Percentiles rank a stretch among this genome's conserved stretches.
These are phyloP conservation scores for Parathielavia hyrcaniae DNA, from an alignment of 495 filamentous ascomycete species.

Conservation along the genomic window DNA sequence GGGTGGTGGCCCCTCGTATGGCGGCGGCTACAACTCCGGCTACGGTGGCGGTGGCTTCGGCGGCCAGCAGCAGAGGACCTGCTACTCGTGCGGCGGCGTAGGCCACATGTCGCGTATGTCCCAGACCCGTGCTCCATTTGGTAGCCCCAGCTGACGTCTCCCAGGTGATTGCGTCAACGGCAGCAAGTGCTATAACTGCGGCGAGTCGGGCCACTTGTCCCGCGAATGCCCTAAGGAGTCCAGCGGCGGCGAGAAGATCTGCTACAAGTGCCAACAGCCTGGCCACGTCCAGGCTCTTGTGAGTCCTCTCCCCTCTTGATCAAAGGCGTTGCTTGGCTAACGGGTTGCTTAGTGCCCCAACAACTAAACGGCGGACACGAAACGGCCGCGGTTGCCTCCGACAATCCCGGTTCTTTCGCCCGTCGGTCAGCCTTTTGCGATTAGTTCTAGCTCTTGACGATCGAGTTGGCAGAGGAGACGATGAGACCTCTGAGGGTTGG, in stretches of 20 bases:
- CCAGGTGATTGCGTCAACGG: conserved; percentile 88
- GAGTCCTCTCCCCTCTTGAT: too few relatives aligned
- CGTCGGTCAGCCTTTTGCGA: conserved; percentile 22
- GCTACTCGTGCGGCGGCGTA: conserved; percentile 81
- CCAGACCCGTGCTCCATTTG: not conserved
- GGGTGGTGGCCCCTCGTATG: conserved; percentile 40
- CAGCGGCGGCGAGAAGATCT: conserved; percentile 76
- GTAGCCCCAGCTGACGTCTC: conserved; percentile 14
- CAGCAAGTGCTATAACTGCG: conserved; percentile 99
- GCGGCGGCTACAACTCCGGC: conserved; percentile 32
- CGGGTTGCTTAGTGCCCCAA: conserved; percentile 91
- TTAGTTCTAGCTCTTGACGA: conserved; percentile 20
- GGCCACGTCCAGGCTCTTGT: conserved; percentile 92
- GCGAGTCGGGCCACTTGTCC: conserved; percentile 87
- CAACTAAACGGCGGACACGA: conserved; percentile 25
- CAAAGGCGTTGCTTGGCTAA: too few relatives aligned
- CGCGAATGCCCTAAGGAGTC: conserved; percentile 92
- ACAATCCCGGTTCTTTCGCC: conserved; percentile 23
- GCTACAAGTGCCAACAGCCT: conserved; percentile 98
- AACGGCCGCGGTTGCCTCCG: conserved; percentile 14
- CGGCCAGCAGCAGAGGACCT: conserved; percentile 52
- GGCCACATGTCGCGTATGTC: conserved; percentile 84
- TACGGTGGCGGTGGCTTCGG: conserved; percentile 47
- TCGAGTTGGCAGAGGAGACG: conserved; percentile 24
- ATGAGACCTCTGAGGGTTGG: conserved; percentile 26